Evolutionary conservation across 495 filamentous ascomycete genomes (phyloP).

Genomic region (Physcia stellaris): DNA sequence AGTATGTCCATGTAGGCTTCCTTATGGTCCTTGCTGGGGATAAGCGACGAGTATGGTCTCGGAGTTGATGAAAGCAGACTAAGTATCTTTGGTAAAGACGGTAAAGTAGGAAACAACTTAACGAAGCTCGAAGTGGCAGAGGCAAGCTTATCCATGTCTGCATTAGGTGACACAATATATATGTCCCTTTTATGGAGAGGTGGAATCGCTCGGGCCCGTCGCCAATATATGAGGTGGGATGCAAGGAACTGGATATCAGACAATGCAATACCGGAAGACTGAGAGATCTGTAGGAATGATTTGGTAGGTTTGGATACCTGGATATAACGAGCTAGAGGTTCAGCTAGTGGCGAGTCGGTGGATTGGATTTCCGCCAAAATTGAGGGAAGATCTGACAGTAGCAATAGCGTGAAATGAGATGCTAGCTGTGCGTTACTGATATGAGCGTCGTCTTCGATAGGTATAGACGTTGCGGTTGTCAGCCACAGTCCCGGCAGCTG

Average conservation of each 20-base stretch:
- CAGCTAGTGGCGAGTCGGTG: conserved; percentile 56
- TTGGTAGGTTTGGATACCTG: conserved; percentile 70
- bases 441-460: conserved; percentile 45
- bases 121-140: conserved; percentile 61
- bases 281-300: conserved; percentile 71
- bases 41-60: conserved; percentile 63
- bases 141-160: conserved; percentile 60
- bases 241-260: conserved; percentile 71
- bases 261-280: conserved; percentile 56
- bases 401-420: conserved; percentile 73
- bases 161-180: conserved; percentile 90
- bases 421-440: conserved; percentile 47
- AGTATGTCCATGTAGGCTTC: conserved; percentile 77
- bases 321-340: conserved; percentile 69
- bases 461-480: conserved; percentile 69
- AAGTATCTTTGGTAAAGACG: conserved; percentile 72
- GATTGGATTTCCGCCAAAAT: conserved; percentile 73
- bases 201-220: conserved; percentile 79
- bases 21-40: conserved; percentile 81
- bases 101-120: conserved; percentile 63
- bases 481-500: conserved; percentile 64
- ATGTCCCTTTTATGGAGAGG: conserved; percentile 80
- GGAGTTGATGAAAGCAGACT: conserved; percentile 62
- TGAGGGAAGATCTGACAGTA: conserved; percentile 70
- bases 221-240: conserved; percentile 88